phyloP scores from a whole-genome alignment of 805 yeast species.

The Candida vaughaniae region DNA sequence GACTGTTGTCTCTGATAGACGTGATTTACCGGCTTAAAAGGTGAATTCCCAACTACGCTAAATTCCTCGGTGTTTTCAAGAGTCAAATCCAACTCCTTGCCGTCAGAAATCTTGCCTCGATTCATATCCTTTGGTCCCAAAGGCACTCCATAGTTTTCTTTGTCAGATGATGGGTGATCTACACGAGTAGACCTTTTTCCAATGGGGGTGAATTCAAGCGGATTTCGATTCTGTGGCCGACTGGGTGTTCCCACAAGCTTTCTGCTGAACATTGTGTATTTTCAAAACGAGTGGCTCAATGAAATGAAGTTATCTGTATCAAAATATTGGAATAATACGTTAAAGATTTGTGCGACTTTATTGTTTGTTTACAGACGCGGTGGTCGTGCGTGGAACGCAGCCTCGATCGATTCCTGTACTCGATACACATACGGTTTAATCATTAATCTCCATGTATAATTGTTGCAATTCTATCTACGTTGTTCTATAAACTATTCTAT shows the following conservation, averaged over 20 bases:
- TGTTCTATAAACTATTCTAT: no score
- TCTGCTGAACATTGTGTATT: conserved; percentile 3
- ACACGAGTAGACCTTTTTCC: conserved; percentile 8
- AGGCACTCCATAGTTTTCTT: conserved; percentile 4
- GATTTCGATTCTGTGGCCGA: conserved; percentile 3
- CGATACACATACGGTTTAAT: no score
- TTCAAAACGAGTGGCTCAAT: no score
- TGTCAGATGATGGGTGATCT: neutral
- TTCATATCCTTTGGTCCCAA: conserved; percentile 5
- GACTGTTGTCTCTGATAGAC: neutral
- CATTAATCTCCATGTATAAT: no score
- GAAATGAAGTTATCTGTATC: no score
- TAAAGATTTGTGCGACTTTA: no score
- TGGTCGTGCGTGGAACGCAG: no score
- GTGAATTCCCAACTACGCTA: conserved; percentile 6
- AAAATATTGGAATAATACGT: no score
- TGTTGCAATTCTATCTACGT: no score
- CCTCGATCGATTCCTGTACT: no score
- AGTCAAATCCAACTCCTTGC: conserved; percentile 3
- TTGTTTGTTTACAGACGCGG: conserved; percentile 7
- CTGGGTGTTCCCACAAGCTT: conserved; percentile 15
- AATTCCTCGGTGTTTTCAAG: conserved; percentile 8
- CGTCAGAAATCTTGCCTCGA: conserved; percentile 4
- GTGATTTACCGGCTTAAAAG: conserved; percentile 3
- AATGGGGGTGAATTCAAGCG: conserved; percentile 16